Percentiles rank a stretch among this genome's conserved stretches.
Conservation (phyloP, 768 basidiomycete genomes). For the Calvatia gigantea region DNA sequence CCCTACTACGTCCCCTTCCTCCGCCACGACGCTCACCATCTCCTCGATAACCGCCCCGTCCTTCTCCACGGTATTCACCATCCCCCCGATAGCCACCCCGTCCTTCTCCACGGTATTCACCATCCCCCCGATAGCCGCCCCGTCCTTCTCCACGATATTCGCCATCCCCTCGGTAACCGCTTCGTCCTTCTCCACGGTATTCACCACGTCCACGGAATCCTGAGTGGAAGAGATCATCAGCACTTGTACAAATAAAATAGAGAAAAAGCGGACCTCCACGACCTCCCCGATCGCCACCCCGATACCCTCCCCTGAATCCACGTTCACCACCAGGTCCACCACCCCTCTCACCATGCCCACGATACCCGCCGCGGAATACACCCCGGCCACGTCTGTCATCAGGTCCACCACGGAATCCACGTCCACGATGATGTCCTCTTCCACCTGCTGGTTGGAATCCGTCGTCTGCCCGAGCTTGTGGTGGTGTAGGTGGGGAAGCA, state of each 20-base stretch:
- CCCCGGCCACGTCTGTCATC: conserved; percentile 24
- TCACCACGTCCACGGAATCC: conserved; percentile 29
- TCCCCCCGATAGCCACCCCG: conserved; percentile 48
- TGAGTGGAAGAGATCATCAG: conserved; percentile 8
- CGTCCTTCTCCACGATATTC: conserved; percentile 38
- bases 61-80: conserved; percentile 36
- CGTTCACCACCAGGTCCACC: conserved; percentile 32
- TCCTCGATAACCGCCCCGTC: conserved; percentile 48
- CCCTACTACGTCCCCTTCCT: conserved; percentile 21
- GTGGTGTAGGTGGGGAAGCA: conserved; percentile 17
- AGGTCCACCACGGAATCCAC: conserved; percentile 33
- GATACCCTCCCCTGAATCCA: conserved; percentile 21
- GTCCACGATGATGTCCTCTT: conserved; percentile 30
- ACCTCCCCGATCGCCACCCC: conserved; percentile 26
- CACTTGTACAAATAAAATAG: background rate
- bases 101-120: conserved; percentile 21
- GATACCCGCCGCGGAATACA: conserved; percentile 20
- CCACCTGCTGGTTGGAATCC: conserved; percentile 48
- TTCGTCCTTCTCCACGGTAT: conserved; percentile 28
- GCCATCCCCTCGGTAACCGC: conserved; percentile 48
- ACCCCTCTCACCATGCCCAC: conserved; percentile 32
- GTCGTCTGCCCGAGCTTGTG: conserved; percentile 45
- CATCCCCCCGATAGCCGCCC: conserved; percentile 6
- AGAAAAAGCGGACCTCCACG: conserved; percentile 26
- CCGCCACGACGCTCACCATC: conserved; percentile 40